Evolutionary conservation across 352 stramenopile species (phyloP).

Genomic region (Phytophthora europaea): DNA sequence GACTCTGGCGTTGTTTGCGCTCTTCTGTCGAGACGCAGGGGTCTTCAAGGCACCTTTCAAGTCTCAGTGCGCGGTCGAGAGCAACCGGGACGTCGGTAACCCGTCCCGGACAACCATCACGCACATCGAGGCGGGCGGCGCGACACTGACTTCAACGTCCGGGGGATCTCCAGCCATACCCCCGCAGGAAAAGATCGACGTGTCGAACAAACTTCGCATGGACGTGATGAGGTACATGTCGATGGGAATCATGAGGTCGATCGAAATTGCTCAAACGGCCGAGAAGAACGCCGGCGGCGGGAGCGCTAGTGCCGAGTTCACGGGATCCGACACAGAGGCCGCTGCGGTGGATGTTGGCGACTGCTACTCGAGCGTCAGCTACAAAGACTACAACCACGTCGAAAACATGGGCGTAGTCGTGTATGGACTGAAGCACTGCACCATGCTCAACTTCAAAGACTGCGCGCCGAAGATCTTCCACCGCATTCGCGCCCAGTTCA

Average conservation of each 20-base stretch:
- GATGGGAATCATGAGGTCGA: conserved; percentile 83
- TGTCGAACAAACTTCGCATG: conserved; percentile 85
- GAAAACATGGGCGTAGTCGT: conserved; percentile 81
- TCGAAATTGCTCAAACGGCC: conserved; percentile 55
- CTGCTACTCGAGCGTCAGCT: conserved; percentile 41
- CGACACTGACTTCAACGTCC: conserved; percentile 36
- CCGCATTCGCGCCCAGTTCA: conserved; percentile 78
- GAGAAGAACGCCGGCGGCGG: conserved; percentile 33
- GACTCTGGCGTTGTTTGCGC: conserved; percentile 71
- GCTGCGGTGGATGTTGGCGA: conserved; percentile 21
- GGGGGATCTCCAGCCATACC: conserved; percentile 2
- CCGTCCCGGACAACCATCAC: conserved; percentile 27
- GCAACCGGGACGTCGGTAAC: conserved; percentile 12
- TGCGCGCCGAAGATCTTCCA: conserved; percentile 86
- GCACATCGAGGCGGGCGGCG: conserved; percentile 42
- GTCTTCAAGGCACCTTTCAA: conserved; percentile 50
- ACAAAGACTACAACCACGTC: conserved; percentile 78
- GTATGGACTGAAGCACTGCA: conserved; percentile 66
- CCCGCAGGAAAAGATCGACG: conserved; percentile 58
- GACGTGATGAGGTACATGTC: conserved; percentile 91
- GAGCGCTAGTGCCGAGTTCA: conserved; percentile 30
- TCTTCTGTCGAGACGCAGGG: conserved; percentile 80
- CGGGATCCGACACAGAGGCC: conserved; percentile 33
- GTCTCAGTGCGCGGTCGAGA: background rate
- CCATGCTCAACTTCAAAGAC: conserved; percentile 76